These are phyloP conservation scores for Geotrichum macrosporum DNA, from an alignment of 1,139 yeast species.

Conservation along the genomic window DNA sequence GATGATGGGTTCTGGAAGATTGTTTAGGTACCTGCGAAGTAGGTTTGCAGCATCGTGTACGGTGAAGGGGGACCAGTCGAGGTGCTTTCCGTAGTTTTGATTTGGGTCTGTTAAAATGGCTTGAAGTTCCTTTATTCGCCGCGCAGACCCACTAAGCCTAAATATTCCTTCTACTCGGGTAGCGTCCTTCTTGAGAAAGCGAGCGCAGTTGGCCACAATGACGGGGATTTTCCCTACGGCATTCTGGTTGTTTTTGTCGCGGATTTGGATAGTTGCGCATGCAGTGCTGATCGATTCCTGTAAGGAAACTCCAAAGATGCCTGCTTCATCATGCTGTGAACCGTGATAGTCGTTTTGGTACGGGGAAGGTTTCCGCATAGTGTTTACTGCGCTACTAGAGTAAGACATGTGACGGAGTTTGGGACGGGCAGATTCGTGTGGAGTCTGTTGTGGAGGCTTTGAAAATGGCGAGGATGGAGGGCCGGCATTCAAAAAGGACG, in stretches of 20 bases:
- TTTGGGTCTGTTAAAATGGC: constrained; percentile 81
- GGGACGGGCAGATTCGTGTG: constrained; percentile 27
- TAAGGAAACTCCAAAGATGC: constrained; percentile 85
- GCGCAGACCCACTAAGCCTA: constrained; percentile 87
- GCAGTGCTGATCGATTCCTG: constrained; percentile 69
- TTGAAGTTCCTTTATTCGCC: constrained; percentile 82
- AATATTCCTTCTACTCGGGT: constrained; percentile 80
- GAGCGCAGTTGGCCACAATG: constrained; percentile 95
- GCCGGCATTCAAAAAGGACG: background rate
- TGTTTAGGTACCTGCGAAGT: constrained; percentile 76
- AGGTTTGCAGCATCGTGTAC: constrained; percentile 98
- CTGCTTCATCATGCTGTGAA: constrained; percentile 22
- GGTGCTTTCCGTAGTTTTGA: constrained; percentile 69
- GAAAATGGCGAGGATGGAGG: background rate
- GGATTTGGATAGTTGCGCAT: constrained; percentile 64
- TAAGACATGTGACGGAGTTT: constrained; percentile 33
- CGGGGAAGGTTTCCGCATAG: constrained; percentile 7
- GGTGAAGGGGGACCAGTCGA: constrained; percentile 87
- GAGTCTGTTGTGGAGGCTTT: background rate
- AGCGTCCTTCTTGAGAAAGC: constrained; percentile 66
- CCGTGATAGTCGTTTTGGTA: constrained; percentile 3
- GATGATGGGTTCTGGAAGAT: constrained; percentile 86
- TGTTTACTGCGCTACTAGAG: constrained; percentile 29
- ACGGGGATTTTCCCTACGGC: constrained; percentile 75
- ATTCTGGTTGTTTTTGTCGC: constrained; percentile 47